Evolutionary conservation across 331 rosid species (phyloP).

Genomic region (Phaseolus coccineus): DNA sequence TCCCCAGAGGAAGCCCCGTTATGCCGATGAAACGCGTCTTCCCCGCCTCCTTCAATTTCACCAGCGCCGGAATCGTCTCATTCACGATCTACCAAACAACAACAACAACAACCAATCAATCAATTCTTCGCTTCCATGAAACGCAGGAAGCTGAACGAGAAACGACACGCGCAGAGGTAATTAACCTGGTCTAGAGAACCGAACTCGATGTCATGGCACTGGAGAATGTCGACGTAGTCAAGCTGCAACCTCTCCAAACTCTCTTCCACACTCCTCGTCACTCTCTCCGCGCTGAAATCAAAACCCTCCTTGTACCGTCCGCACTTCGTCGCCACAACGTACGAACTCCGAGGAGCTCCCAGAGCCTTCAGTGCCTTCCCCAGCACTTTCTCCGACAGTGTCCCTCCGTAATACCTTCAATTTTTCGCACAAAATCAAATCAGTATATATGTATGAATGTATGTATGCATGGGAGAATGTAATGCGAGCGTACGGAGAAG

Average conservation of each 20-base stretch:
- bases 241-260: constrained; percentile 90
- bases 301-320: constrained; percentile 87
- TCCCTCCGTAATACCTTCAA: constrained; percentile 81
- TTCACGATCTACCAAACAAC: constrained; percentile 61
- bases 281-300: constrained; percentile 90
- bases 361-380: constrained; percentile 82
- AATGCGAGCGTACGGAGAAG: constrained; percentile 65
- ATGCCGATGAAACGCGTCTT: constrained; percentile 87
- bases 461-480: too few species aligned
- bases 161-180: neutral
- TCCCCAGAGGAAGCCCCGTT: constrained; percentile 82
- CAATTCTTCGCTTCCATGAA: neutral
- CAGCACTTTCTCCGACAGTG: constrained; percentile 78
- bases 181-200: constrained; percentile 82
- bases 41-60: constrained; percentile 83
- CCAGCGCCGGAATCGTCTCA: constrained; percentile 91
- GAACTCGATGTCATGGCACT: constrained; percentile 94
- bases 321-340: constrained; percentile 87
- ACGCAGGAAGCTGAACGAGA: neutral
- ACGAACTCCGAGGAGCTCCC: constrained; percentile 72
- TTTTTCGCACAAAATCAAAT: neutral
- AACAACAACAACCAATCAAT: neutral
- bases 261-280: constrained; percentile 84
- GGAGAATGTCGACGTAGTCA: constrained; percentile 87
- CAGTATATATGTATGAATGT: too few species aligned